Conservation (phyloP, 306 rosid genomes). For the Quercus variabilis region DNA sequence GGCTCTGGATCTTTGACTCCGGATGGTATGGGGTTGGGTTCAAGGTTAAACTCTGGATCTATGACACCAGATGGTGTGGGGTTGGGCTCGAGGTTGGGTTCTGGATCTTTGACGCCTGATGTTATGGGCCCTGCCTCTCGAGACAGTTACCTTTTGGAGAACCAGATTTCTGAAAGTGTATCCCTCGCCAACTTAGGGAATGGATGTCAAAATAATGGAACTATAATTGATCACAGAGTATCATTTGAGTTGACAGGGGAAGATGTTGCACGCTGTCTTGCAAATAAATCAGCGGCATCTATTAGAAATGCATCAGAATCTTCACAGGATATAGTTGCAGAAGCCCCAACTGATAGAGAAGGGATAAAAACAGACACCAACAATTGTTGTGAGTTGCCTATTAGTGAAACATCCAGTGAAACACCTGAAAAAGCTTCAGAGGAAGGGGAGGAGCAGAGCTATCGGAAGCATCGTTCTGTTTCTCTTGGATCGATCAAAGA, state of each 20-base stretch:
- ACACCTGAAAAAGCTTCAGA: conserved; percentile 29
- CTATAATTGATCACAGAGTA: conserved; percentile 69
- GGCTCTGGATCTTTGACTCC: conserved; percentile 92
- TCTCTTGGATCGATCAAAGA: conserved; percentile 70
- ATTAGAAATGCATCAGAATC: conserved; percentile 49
- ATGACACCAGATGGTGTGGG: conserved; percentile 85
- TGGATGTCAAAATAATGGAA: conserved; percentile 47
- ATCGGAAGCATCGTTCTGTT: conserved; percentile 60
- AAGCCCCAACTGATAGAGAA: conserved; percentile 34
- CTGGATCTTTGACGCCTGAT: conserved; percentile 66
- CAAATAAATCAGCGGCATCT: conserved; percentile 53
- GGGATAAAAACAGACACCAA: conserved; percentile 31
- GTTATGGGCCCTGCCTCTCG: conserved; percentile 45
- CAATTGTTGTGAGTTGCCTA: conserved; percentile 25
- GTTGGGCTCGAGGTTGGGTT: conserved; percentile 57
- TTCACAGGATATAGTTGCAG: conserved; percentile 48
- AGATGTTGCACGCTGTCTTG: conserved; percentile 90
- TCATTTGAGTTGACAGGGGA: conserved; percentile 94
- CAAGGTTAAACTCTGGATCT: conserved; percentile 80
- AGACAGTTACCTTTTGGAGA: conserved; percentile 32
- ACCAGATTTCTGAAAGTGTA: conserved; percentile 49
- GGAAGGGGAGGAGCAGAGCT: conserved; percentile 52
- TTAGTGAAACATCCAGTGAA: conserved; percentile 37
- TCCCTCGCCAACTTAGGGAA: conserved; percentile 52
- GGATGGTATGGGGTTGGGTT: conserved; percentile 64